Percentiles rank a stretch among this genome's conserved stretches.
These are phyloP conservation scores for Zizania palustris DNA, from an alignment of 202 grass and related monocot genomes.

Conservation along the genomic window DNA sequence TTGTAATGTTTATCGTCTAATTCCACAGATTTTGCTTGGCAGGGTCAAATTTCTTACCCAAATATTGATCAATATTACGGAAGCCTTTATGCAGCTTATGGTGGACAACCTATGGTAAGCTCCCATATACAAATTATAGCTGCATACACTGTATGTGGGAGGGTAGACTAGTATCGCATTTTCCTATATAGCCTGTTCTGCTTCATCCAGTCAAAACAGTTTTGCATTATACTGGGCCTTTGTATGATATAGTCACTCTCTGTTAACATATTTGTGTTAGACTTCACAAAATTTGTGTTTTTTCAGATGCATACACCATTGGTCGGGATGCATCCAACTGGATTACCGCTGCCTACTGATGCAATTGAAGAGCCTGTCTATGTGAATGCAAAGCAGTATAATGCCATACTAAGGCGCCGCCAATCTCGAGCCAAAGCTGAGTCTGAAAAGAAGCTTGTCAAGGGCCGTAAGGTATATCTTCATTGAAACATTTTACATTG, in stretches of 20 bases:
- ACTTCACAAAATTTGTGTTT: conserved; percentile 29
- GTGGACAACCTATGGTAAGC: conserved; percentile 79
- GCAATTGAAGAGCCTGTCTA: conserved; percentile 96
- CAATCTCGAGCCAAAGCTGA: conserved; percentile 99
- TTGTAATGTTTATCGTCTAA: conserved; percentile 30
- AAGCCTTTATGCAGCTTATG: conserved; percentile 74
- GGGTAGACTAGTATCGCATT: not conserved
- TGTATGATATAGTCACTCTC: not conserved
- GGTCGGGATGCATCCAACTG: conserved; percentile 74
- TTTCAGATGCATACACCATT: conserved; percentile 82
- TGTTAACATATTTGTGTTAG: conserved; percentile 1
- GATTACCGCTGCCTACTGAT: conserved; percentile 87
- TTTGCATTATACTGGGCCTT: not conserved
- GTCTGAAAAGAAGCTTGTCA: conserved; percentile 87
- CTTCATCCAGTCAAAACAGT: not conserved
- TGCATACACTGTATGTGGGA: conserved; percentile 8
- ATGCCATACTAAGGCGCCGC: conserved; percentile 91
- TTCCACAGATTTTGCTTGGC: conserved; percentile 32
- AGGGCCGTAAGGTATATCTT: conserved; percentile 85
- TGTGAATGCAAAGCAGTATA: conserved; percentile 98
- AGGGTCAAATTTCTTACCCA: conserved; percentile 83
- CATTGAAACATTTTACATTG: conserved; percentile 10
- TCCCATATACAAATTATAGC: conserved; percentile 30
- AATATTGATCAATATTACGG: conserved; percentile 87
- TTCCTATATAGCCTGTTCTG: conserved; percentile 4